phyloP scores from a whole-genome alignment of 257 asterid species.

The Echium plantagineum region DNA sequence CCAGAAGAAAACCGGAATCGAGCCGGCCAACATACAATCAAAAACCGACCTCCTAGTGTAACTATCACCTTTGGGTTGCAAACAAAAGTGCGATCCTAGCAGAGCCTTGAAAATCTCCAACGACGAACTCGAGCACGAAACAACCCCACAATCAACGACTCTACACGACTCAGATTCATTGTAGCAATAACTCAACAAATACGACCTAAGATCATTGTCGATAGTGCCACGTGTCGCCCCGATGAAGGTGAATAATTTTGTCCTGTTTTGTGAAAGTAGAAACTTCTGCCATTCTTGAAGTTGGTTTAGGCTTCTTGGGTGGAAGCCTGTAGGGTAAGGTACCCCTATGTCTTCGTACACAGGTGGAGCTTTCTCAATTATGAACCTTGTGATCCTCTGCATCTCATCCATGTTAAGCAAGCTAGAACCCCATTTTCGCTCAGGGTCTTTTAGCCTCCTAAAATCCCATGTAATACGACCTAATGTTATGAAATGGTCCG shows the following conservation, averaged over 20 bases:
- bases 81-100: constrained; percentile 58
- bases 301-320: constrained; percentile 42
- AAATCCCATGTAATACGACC: constrained; percentile 92
- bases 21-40: constrained; percentile 75
- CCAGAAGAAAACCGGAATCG: constrained; percentile 75
- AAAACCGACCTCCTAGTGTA: constrained; percentile 55
- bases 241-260: constrained; percentile 43
- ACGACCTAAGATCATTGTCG: constrained; percentile 41
- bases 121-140: constrained; percentile 38
- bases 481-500: constrained; percentile 70
- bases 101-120: constrained; percentile 26
- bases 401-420: constrained; percentile 62
- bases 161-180: constrained; percentile 39
- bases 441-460: constrained; percentile 61
- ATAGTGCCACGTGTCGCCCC: constrained; percentile 39
- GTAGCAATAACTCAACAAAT: constrained; percentile 32
- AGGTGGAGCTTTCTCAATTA: constrained; percentile 63
- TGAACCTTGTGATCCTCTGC: constrained; percentile 59
- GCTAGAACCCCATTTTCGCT: constrained; percentile 66
- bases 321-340: constrained; percentile 94
- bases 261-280: constrained; percentile 31
- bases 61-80: constrained; percentile 78
- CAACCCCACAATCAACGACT: constrained; percentile 46
- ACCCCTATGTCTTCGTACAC: constrained; percentile 60
- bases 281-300: constrained; percentile 56